Conservation (phyloP, 768 basidiomycete species). For the Paxillus involutus region DNA sequence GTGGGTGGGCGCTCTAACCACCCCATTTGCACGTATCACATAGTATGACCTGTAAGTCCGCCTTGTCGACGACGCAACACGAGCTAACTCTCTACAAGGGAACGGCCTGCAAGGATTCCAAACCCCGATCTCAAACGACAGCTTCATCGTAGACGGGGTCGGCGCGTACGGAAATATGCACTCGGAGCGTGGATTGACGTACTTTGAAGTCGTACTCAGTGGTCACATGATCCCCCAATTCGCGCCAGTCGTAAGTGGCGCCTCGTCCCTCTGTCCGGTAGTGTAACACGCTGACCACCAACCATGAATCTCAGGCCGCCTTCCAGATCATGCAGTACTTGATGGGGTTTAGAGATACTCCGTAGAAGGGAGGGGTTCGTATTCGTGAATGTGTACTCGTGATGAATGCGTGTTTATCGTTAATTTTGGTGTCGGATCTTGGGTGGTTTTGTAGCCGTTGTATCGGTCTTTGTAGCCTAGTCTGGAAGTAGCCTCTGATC, state of each 20-base stretch:
- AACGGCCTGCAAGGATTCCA: conserved; percentile 72
- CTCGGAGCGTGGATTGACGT: conserved; percentile 66
- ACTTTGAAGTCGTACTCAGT: conserved; percentile 62
- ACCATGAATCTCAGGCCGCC: conserved; percentile 46
- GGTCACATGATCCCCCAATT: conserved; percentile 80
- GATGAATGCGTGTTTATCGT: too few relatives aligned
- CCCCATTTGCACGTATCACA: not conserved
- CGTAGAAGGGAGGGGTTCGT: too few relatives aligned
- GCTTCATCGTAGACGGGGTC: conserved; percentile 69
- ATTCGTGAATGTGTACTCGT: too few relatives aligned
- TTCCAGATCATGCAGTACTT: conserved; percentile 70
- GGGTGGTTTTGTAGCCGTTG: not conserved
- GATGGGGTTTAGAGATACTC: conserved; percentile 57
- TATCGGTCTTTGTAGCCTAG: not conserved
- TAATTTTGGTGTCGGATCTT: too few relatives aligned
- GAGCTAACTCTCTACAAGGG: conserved; percentile 42
- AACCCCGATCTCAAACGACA: conserved; percentile 61
- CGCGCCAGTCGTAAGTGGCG: conserved; percentile 52
- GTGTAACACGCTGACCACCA: not conserved
- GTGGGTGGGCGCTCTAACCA: not conserved
- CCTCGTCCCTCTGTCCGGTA: too few relatives aligned
- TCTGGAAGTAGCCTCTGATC: too few relatives aligned
- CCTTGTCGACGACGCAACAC: not conserved
- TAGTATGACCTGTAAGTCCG: conserved; percentile 41
- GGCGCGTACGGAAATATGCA: conserved; percentile 68